Percentiles rank a stretch among this genome's conserved stretches.
Evolutionary conservation across 2,329 filamentous ascomycete genomes (phyloP).

Genomic region (Biscogniauxia sp.): DNA sequence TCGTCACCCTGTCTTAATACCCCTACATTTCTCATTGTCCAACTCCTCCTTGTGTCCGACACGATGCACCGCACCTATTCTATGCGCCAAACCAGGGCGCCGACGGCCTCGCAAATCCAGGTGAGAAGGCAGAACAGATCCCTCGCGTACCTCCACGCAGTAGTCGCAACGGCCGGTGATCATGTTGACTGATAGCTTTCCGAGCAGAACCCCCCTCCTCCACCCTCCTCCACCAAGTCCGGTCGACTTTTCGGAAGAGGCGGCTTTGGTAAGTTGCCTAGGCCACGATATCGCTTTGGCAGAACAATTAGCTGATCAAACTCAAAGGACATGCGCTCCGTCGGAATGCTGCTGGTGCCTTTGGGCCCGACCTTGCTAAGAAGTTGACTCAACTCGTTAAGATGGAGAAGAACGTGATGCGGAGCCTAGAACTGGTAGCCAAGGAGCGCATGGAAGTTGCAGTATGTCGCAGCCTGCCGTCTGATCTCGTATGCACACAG

Average conservation of each 20-base stretch:
- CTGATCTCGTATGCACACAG: neutral
- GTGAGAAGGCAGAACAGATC: conserved; percentile 35
- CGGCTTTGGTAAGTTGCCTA: conserved; percentile 69
- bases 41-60: conserved; percentile 16
- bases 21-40: neutral
- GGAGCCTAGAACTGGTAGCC: conserved; percentile 91
- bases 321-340: conserved; percentile 63
- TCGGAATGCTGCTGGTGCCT: conserved; percentile 72
- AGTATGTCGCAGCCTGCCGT: conserved; percentile 55
- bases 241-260: conserved; percentile 84
- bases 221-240: conserved; percentile 85
- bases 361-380: conserved; percentile 86
- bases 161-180: neutral
- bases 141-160: conserved; percentile 9
- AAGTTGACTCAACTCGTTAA: conserved; percentile 98
- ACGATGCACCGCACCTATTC: conserved; percentile 98
- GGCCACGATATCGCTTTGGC: neutral
- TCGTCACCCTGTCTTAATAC: neutral
- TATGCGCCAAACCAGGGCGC: conserved; percentile 95
- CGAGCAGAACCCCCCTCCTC: conserved; percentile 82
- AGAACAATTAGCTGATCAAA: conserved; percentile 21
- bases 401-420: conserved; percentile 99
- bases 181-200: conserved; percentile 8
- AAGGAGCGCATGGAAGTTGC: conserved; percentile 98
- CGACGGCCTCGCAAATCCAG: conserved; percentile 78